A percentile compares a stretch with the other conserved stretches of the same genome.
These are phyloP conservation scores for Viola odorata DNA, from an alignment of 345 rosid genomes.

Conservation along the genomic window DNA sequence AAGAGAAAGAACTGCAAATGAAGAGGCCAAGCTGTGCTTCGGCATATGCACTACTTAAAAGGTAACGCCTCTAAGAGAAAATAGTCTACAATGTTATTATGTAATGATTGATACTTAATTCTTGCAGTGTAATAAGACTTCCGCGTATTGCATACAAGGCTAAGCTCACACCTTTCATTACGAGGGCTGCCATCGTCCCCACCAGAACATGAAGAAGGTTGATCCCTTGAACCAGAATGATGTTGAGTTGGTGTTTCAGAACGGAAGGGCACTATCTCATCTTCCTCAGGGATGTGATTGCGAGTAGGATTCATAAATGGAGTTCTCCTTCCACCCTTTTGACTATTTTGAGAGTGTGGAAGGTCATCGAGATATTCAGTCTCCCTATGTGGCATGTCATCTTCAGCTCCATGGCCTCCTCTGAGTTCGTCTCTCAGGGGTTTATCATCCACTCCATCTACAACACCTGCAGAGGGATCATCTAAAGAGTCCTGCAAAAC, in stretches of 20 bases:
- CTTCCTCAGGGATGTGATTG: constrained; percentile 42
- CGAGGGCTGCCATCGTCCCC: constrained; percentile 29
- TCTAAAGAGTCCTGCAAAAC: constrained; percentile 59
- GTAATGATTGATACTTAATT: no score
- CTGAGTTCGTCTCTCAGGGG: constrained; percentile 30
- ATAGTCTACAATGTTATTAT: no score
- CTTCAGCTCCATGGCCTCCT: constrained; percentile 34
- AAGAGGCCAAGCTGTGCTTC: no score
- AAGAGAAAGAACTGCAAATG: no score
- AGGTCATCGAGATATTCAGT: constrained; percentile 32
- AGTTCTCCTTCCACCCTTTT: constrained; percentile 31
- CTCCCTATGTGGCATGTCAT: constrained; percentile 23
- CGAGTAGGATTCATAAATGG: constrained; percentile 29
- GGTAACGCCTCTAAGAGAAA: no score
- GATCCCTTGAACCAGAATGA: constrained; percentile 35
- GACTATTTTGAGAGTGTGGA: constrained; percentile 24
- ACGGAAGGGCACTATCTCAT: constrained; percentile 24
- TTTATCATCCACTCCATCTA: constrained; percentile 32
- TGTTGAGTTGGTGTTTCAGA: constrained; percentile 26
- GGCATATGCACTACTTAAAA: no score
- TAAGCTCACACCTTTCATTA: constrained; percentile 43
- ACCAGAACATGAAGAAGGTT: constrained; percentile 25
- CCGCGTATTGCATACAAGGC: neutral
- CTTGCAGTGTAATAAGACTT: no score
- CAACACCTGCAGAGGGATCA: constrained; percentile 41